A percentile compares a stretch with the other conserved stretches of the same genome.
Evolutionary conservation across 805 yeast species (phyloP).

Genomic region (Ogataea henricii): DNA sequence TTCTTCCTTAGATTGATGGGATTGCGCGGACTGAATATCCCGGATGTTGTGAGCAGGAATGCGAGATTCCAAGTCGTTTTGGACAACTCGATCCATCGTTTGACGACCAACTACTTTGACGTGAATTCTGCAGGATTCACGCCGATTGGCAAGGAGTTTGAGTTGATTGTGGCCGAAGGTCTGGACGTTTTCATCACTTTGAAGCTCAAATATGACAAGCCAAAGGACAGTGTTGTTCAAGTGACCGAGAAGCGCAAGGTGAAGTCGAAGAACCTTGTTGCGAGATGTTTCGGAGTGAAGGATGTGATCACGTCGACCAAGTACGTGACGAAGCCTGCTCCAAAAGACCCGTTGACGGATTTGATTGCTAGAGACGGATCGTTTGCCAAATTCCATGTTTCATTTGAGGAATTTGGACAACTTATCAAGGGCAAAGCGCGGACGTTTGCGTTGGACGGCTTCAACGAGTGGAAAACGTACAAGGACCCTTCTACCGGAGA

Average conservation of each 20-base stretch:
- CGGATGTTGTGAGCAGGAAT: conserved; percentile 45
- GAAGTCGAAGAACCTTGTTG: conserved; percentile 33
- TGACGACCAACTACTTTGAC: conserved; percentile 54
- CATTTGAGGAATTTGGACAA: conserved; percentile 58
- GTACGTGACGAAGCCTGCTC: conserved; percentile 51
- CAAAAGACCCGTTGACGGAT: conserved; percentile 58
- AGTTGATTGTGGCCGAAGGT: conserved; percentile 60
- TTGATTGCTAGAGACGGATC: conserved; percentile 85
- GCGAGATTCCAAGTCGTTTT: conserved; percentile 55
- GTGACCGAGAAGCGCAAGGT: conserved; percentile 52
- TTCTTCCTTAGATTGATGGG: conserved; percentile 54
- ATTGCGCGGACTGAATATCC: conserved; percentile 47
- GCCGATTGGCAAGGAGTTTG: conserved; percentile 73
- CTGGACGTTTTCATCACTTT: conserved; percentile 71
- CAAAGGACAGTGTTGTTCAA: conserved; percentile 55
- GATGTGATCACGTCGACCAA: conserved; percentile 50
- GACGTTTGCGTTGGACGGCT: conserved; percentile 59
- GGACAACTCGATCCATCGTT: conserved; percentile 83
- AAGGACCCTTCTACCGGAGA: conserved; percentile 32
- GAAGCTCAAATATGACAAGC: conserved; percentile 61
- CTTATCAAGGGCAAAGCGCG: conserved; percentile 55
- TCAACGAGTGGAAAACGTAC: conserved; percentile 77
- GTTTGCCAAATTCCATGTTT: conserved; percentile 75
- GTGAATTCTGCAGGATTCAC: conserved; percentile 33
- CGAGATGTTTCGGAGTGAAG: conserved; percentile 39